Base-by-base conservation (phyloP, 164 flowering plant species). In the Vitis labrusca region DNA sequence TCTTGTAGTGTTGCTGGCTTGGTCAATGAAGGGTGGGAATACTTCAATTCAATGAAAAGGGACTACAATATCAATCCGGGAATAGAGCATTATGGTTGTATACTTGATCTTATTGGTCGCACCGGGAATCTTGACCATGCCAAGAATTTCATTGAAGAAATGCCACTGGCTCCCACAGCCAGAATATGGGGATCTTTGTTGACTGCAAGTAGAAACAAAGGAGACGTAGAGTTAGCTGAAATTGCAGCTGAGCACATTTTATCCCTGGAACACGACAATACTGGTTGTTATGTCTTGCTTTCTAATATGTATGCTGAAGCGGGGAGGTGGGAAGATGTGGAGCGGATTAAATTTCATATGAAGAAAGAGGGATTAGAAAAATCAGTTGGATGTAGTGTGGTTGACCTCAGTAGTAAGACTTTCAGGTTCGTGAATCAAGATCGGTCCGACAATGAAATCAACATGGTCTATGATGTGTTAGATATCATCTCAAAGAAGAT, bases 111-210 rank as follows among this genome's bases (percentile, higher is more conserved):
- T 55, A 64, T 91, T 29, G 91, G 93, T 51, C 90, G 91, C 9
- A 59, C 58, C 1, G 85, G 91, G 37, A 54, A 81, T 19, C 82
- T 86, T 53, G 83, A 78, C 13, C 58, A 1, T 11, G 89, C 87
- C 54, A 76, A 74, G 56, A 52, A 16, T 7, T 82, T 91, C 63
- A 81, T 91, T 37, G 69, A 78, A 10, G 76, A 78, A 70, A 85
- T 91, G 87, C 93, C 90, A 0, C 23, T 84, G 54, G 67, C 17
- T 15, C 89, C 86, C 2, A 85, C 88, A 19, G 78, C 84, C 17
- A 82, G 89, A 74, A 89, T 91, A 76, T 91, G 93, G 93, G 90
- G 93, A 63, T 84, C 96, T 50, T 73, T 91, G 32, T 72, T 91
- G 60, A 50, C 76, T 63, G 91, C 96, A 23, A 73, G 89, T 75